A percentile compares a stretch with the other conserved stretches of the same genome.
phyloP scores from a whole-genome alignment of 257 asterid species.

The Solanum pinnatisectum region DNA sequence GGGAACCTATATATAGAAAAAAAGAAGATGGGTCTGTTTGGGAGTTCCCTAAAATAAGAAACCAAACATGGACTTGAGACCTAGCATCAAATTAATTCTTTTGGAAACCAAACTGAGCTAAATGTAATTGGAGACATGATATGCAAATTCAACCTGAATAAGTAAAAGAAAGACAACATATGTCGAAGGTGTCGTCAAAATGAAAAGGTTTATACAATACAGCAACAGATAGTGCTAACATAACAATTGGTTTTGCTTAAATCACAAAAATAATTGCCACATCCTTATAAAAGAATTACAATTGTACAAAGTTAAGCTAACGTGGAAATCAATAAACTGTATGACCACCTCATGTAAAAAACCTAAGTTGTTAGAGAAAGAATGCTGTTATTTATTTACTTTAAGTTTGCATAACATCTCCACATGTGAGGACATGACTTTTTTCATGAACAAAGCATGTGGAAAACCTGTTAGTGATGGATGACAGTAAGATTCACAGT shows the following conservation, averaged over 20 bases:
- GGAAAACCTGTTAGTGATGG: not conserved
- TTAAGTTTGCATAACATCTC: not conserved
- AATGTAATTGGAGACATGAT: not conserved
- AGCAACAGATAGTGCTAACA: not conserved
- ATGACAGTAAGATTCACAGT: not conserved
- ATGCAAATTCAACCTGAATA: not conserved
- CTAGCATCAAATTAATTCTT: not conserved
- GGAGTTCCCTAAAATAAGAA: not conserved
- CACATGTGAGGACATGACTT: not conserved
- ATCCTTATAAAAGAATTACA: not conserved
- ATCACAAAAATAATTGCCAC: not conserved
- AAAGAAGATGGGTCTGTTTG: not conserved
- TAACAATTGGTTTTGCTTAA: not conserved
- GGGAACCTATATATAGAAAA: not conserved
- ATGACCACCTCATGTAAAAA: not conserved
- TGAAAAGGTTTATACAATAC: not conserved
- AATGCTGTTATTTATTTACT: not conserved
- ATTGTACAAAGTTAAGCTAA: not conserved
- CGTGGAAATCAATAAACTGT: not conserved
- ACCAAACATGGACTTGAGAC: not conserved
- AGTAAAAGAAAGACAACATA: not conserved
- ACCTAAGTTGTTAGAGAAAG: not conserved
- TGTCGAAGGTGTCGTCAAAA: not conserved
- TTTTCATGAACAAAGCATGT: not conserved
- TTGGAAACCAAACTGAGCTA: not conserved